A percentile compares a stretch with the other conserved stretches of the same genome.
Evolutionary conservation across 495 filamentous ascomycete species (phyloP).

Genomic region (Aspergillus kassunensis): DNA sequence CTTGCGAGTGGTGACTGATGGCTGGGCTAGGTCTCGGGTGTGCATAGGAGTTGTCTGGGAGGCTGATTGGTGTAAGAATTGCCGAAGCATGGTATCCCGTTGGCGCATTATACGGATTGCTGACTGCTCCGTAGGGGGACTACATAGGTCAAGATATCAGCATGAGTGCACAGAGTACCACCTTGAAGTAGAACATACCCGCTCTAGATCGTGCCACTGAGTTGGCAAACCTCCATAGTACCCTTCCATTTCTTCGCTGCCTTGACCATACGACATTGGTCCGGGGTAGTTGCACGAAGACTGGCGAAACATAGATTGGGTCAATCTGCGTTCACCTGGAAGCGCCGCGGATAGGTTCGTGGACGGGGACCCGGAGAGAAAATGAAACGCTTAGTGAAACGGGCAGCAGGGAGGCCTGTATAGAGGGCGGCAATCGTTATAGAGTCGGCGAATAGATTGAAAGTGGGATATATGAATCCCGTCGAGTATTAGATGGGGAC

Average conservation of each 20-base stretch:
- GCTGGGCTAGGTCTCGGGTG: slow-evolving; percentile 33
- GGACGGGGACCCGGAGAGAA: slow-evolving; percentile 13
- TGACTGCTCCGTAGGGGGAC: slow-evolving; percentile 27
- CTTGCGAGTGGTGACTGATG: slow-evolving; percentile 38
- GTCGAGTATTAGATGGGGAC: neutral
- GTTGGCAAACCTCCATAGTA: slow-evolving; percentile 29
- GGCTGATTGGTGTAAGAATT: slow-evolving; percentile 39
- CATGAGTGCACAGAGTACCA: slow-evolving; percentile 9
- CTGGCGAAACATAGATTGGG: slow-evolving; percentile 21
- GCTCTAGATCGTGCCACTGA: slow-evolving; percentile 30
- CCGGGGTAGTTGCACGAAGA: slow-evolving; percentile 15
- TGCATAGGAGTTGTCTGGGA: slow-evolving; percentile 35
- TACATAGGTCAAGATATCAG: slow-evolving; percentile 18
- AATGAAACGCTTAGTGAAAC: slow-evolving; percentile 27
- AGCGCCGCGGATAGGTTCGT: slow-evolving; percentile 13
- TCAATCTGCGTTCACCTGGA: slow-evolving; percentile 11
- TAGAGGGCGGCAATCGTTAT: slow-evolving; percentile 10
- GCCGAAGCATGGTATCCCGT: slow-evolving; percentile 24
- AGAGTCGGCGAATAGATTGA: slow-evolving; percentile 1
- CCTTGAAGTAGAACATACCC: slow-evolving; percentile 28
- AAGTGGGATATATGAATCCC: neutral
- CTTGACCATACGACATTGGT: slow-evolving; percentile 26
- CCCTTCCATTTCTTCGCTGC: slow-evolving; percentile 25
- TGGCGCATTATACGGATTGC: slow-evolving; percentile 32
- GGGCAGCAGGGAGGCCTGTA: slow-evolving; percentile 5